A percentile compares a stretch with the other conserved stretches of the same genome.
These are phyloP conservation scores for Scheffersomyces stipitis DNA, from an alignment of 805 yeast genomes.

Conservation along the genomic window DNA sequence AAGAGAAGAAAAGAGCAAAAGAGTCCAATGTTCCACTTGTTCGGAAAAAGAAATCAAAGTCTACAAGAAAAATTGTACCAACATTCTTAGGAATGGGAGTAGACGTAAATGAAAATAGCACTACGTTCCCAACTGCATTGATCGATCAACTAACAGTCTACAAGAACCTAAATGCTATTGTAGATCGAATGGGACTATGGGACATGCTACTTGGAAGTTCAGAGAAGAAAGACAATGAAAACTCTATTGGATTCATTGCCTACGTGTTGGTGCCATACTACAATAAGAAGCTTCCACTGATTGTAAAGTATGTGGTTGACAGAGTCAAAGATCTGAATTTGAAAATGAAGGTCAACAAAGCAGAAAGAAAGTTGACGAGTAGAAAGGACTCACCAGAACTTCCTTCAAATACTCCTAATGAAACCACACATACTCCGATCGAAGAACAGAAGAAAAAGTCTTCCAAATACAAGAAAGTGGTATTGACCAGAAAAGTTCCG, in stretches of 20 bases:
- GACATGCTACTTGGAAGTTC: slow-evolving; percentile 45
- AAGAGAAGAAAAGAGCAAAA: slow-evolving; percentile 15
- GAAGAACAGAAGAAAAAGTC: slow-evolving; percentile 6
- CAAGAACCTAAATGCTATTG: slow-evolving; percentile 37
- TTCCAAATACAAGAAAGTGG: slow-evolving; percentile 11
- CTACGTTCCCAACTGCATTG: neutral
- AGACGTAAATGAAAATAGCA: slow-evolving; percentile 7
- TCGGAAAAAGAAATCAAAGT: slow-evolving; percentile 15
- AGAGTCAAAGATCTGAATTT: slow-evolving; percentile 50
- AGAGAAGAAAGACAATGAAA: slow-evolving; percentile 30
- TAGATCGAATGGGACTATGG: slow-evolving; percentile 55
- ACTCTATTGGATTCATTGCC: slow-evolving; percentile 48
- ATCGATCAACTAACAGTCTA: slow-evolving; percentile 16
- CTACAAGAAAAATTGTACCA: slow-evolving; percentile 32
- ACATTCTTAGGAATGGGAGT: slow-evolving; percentile 45
- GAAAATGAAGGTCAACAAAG: slow-evolving; percentile 17
- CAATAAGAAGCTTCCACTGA: slow-evolving; percentile 46
- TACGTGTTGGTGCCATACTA: slow-evolving; percentile 56
- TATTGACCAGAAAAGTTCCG: slow-evolving; percentile 9
- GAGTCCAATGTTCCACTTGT: slow-evolving; percentile 21
- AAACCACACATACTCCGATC: neutral
- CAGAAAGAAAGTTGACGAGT: neutral
- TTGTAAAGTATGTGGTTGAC: slow-evolving; percentile 45
- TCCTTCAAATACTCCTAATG: neutral
- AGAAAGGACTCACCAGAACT: neutral